Evolutionary conservation across 2,329 filamentous ascomycete genomes (phyloP).

Genomic region (Albophoma yamanashiensis): DNA sequence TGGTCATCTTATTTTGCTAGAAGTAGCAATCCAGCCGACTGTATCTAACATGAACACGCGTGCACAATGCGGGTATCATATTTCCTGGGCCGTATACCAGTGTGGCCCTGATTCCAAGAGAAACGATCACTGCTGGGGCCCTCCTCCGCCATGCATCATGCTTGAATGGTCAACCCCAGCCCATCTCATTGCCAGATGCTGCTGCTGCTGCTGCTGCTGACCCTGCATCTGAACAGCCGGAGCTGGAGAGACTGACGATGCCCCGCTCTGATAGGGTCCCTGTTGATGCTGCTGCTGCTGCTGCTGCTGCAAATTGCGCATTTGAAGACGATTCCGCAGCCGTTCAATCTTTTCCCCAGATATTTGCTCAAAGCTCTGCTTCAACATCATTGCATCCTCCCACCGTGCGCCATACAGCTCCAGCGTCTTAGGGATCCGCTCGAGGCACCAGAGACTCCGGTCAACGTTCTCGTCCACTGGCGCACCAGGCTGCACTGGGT

Average conservation of each 20-base stretch:
- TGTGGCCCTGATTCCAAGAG: neutral
- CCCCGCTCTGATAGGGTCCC: slow-evolving; percentile 19
- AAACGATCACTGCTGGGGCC: slow-evolving; percentile 1
- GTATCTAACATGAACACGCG: neutral
- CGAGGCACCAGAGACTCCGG: slow-evolving; percentile 44
- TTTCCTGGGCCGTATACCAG: neutral
- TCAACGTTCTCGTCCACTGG: slow-evolving; percentile 39
- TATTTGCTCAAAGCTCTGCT: slow-evolving; percentile 39
- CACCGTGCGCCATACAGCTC: slow-evolving; percentile 48
- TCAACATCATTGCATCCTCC: slow-evolving; percentile 44
- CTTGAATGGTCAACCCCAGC: slow-evolving; percentile 31
- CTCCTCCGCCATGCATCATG: slow-evolving; percentile 25
- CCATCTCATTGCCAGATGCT: slow-evolving; percentile 25
- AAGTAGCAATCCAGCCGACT: neutral
- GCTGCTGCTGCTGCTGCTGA: slow-evolving; percentile 14
- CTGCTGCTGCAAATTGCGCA: slow-evolving; percentile 23
- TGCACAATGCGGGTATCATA: neutral
- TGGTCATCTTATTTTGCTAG: neutral
- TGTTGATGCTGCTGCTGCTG: slow-evolving; percentile 22
- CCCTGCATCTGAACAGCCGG: slow-evolving; percentile 6
- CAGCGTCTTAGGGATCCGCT: slow-evolving; percentile 42
- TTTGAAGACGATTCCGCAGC: slow-evolving; percentile 26
- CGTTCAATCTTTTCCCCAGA: slow-evolving; percentile 33
- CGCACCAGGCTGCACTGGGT: slow-evolving; percentile 22
- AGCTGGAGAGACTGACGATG: slow-evolving; percentile 1